Evolutionary conservation across 2,329 filamentous ascomycete genomes (phyloP), one percentile per base, ranked within the genome.

Genomic region (Cephalotrichum gorgonifer): DNA sequence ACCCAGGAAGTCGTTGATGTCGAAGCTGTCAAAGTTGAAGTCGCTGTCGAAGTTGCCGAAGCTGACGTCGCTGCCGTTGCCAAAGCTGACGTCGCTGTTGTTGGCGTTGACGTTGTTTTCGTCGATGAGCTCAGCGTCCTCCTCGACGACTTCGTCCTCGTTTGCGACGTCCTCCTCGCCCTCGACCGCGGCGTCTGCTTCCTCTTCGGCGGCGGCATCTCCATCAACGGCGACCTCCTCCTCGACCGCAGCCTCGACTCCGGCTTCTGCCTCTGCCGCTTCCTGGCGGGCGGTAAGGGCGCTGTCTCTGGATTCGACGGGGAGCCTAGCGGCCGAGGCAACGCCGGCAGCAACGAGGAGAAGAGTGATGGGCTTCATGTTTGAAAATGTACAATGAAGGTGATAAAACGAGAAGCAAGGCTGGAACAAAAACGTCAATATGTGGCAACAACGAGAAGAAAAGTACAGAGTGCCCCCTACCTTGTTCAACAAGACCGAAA

Each of bases 281-380:
- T 50, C 33, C 43, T 50, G 43, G 33, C 48, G 48, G 7, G 39
- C 17, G 7, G 38, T 20, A 8, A 45, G 30, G 15, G 20, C 26
- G 25, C 8, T 20, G 22, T n/a, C 31, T 22, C 43, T 50, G 50
- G 44, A 51, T 12, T 42, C 8, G 17, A 20, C 12, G 25, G 42
- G 53, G 43, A 55, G 53, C 47, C 48, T 57, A 41, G 55, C 48
- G 31, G 52, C 55, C 46, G 55, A 57, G 49, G 52, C 55, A 48
- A 55, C 51, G 51, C 53, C 52, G 49, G 54, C 51, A 42, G 54
- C 52, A 43, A 55, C 30, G n/a, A 57, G 46, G 44, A 57, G 42
- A 42, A 57, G 28, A 28, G 55, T 52, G 49, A 51, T 48, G 26
- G 51, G 31, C 50, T 48, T 48, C 51, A 52, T 52, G 12, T 41